Conservation (phyloP, 768 basidiomycete species). For the Tephrocybe sp. region DNA sequence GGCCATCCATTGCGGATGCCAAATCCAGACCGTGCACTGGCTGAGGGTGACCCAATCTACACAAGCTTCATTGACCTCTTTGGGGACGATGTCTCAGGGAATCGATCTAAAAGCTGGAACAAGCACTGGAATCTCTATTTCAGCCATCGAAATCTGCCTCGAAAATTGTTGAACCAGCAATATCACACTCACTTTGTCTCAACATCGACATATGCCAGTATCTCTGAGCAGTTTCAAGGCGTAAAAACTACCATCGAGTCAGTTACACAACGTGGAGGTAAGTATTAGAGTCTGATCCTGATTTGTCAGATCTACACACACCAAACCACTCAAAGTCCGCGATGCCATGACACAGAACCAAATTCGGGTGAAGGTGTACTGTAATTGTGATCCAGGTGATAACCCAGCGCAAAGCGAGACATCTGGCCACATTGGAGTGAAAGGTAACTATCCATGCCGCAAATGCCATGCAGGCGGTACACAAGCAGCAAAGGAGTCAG, state of each 20-base stretch:
- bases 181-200: conserved; percentile 38
- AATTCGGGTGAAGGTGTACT: conserved; percentile 25
- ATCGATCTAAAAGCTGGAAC: conserved; percentile 44
- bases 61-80: conserved; percentile 32
- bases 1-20: conserved; percentile 29
- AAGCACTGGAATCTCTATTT: conserved; percentile 44
- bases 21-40: conserved; percentile 29
- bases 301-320: conserved; percentile 28
- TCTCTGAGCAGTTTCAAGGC: conserved; percentile 37
- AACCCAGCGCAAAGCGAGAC: conserved; percentile 41
- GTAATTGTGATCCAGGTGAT: conserved; percentile 31
- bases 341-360: conserved; percentile 24
- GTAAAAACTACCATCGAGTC: conserved; percentile 33
- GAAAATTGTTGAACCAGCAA: conserved; percentile 33
- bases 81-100: conserved; percentile 45
- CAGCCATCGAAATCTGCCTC: conserved; percentile 34
- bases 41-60: conserved; percentile 30
- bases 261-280: conserved; percentile 8
- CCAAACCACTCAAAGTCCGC: conserved; percentile 28
- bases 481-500: conserved; percentile 27
- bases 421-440: conserved; percentile 37
- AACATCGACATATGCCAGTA: conserved; percentile 34
- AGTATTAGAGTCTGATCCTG: background rate
- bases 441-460: conserved; percentile 39
- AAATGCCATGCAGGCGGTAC: conserved; percentile 39